Evolutionary conservation across 768 basidiomycete genomes (phyloP), one percentile per base, ranked within the genome.

Genomic region (Hemileccinum impolitum): DNA sequence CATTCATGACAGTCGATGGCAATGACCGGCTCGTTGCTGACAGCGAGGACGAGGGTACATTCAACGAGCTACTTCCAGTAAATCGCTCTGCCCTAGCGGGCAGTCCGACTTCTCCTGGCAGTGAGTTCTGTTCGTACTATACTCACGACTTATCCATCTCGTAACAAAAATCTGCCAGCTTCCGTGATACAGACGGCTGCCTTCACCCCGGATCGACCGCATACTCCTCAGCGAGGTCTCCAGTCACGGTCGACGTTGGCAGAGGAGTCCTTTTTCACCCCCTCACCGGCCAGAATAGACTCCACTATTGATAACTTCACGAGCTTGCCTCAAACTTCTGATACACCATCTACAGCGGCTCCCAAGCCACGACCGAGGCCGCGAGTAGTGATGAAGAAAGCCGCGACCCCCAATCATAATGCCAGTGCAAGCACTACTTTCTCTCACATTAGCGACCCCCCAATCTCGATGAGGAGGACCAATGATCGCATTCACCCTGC

Each of bases 21-120:
- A 54, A 66, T 15, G 67, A 75, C 49, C 77, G 77, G 62, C 62
- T 77, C n/a, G 72, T 79, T 43, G 73, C 73, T 21, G 79, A 76
- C 57, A 80, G 79, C 59, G 74, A 75, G 43, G 74, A 65, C 23
- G 74, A 75, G 41, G 63, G 50, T 30, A 37, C 0, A 18, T 47
- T 48, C 5, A 4, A 28, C 8, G 46, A 30, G 21, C 15, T 50
- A n/a, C 50, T 14, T 0, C 36, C 28, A 43, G 28, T 13, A 25
- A 31, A 37, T 23, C 34, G 3, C 21, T 28, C 45, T 12, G 37
- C 28, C 14, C 7, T 30, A 8, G 18, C 17, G 6, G 46, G 30
- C 19, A 35, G 32, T 35, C 38, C 26, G 40, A 19, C 37, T 5
- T 36, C 34, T 15, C 25, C 32, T 10, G 56, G 52, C 25, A 15